Percentiles rank a stretch among this genome's conserved stretches.
Evolutionary conservation across 2,329 filamentous ascomycete genomes (phyloP).

Genomic region (Paecilomyces dactylethromorphus): DNA sequence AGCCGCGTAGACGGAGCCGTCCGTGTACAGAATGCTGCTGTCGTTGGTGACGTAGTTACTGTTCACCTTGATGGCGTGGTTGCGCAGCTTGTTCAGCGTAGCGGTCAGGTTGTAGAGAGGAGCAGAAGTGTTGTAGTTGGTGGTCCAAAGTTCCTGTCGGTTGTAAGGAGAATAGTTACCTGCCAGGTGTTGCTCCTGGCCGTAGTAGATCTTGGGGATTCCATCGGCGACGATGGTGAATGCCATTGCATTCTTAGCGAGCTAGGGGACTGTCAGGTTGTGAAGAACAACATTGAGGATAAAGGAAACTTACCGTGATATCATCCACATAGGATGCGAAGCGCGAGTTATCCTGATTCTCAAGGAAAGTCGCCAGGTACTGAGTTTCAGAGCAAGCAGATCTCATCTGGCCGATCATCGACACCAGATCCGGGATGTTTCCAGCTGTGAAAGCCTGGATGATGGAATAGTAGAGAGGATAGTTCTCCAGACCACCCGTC

Average conservation of each 20-base stretch:
- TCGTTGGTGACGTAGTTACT: conserved; percentile 29
- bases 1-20: conserved; percentile 32
- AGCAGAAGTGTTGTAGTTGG: conserved; percentile 37
- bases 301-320: conserved; percentile 23
- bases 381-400: conserved; percentile 29
- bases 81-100: conserved; percentile 43
- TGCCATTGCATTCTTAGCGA: conserved; percentile 53
- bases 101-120: conserved; percentile 42
- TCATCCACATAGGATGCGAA: conserved; percentile 47
- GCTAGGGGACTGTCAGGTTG: conserved; percentile 9
- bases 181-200: conserved; percentile 54
- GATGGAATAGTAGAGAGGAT: conserved; percentile 23
- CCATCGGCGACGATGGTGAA: conserved; percentile 52
- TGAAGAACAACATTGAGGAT: neutral
- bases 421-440: conserved; percentile 15
- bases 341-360: conserved; percentile 53
- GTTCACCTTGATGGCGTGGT: conserved; percentile 29
- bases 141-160: conserved; percentile 50
- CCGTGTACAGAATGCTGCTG: conserved; percentile 30
- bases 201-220: conserved; percentile 57
- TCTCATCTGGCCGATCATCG: conserved; percentile 10
- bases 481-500: conserved; percentile 37
- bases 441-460: conserved; percentile 17
- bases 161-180: conserved; percentile 41
- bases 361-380: conserved; percentile 46